Percentiles rank a stretch among this genome's conserved stretches.
phyloP scores from a whole-genome alignment of 495 filamentous ascomycete genomes.

The Neurospora sp. region DNA sequence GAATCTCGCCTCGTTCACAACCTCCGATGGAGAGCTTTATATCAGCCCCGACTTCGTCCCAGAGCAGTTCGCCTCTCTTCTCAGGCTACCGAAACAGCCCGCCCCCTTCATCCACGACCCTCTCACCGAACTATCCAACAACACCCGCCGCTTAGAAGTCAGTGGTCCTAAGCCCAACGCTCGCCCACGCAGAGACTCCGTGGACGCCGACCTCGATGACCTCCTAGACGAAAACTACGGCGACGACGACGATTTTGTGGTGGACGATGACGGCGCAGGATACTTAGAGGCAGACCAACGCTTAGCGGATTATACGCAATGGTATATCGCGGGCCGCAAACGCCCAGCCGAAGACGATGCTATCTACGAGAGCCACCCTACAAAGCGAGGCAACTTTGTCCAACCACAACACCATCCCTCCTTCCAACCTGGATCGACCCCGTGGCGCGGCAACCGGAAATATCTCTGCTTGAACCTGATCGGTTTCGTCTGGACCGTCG shows the following conservation, averaged over 20 bases:
- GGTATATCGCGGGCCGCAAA: conserved; percentile 46
- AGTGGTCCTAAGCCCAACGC: conserved; percentile 46
- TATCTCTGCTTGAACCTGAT: conserved; percentile 91
- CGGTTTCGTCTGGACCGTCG: conserved; percentile 93
- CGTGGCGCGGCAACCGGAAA: conserved; percentile 86
- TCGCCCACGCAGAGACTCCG: conserved; percentile 28
- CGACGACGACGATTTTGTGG: conserved; percentile 74
- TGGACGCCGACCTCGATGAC: conserved; percentile 37
- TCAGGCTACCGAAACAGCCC: conserved; percentile 51
- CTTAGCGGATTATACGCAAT: no score
- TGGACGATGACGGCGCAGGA: conserved; percentile 92
- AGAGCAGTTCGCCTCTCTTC: conserved; percentile 47
- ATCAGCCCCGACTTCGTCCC: conserved; percentile 76
- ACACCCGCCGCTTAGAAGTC: conserved; percentile 43
- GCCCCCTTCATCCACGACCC: conserved; percentile 83
- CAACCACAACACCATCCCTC: conserved; percentile 65
- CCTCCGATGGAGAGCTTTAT: conserved; percentile 79
- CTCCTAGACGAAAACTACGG: conserved; percentile 51
- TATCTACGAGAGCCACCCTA: conserved; percentile 23
- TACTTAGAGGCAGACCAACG: conserved; percentile 37
- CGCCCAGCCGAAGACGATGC: conserved; percentile 44
- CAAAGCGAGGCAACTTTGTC: conserved; percentile 41
- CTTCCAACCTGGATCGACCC: conserved; percentile 89
- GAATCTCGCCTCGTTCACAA: conserved; percentile 85
- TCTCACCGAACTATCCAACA: conserved; percentile 58